Base-by-base conservation (phyloP, 2,329 filamentous ascomycete species). In the Cladophialophora carrionii region DNA sequence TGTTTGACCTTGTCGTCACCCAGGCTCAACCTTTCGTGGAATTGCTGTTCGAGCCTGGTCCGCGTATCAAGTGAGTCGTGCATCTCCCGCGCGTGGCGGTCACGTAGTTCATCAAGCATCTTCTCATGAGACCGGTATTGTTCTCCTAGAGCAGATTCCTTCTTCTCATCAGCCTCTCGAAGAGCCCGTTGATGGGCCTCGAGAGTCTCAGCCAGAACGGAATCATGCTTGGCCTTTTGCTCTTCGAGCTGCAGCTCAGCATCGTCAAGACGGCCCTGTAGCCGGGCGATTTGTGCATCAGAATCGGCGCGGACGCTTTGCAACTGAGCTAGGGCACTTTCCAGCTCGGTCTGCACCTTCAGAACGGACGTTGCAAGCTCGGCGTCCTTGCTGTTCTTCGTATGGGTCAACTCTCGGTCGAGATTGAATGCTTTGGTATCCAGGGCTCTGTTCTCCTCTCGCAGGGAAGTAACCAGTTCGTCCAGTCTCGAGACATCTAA, bases 1-100 rank as follows among this genome's bases (percentile, higher is more conserved):
- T 96, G 90, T 71, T 92, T 87, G 3, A 89, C 87, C 82, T 94
- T 96, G 63, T 92, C 91, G 8, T 93, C 87, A 0, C 92, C 91
- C 63, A 98, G 84, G 69, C 86, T 88, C 62, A 98, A 84, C 29
- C 90, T 88, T 74, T 97, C 92, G 55, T 90, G 84, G 51, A 96
- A 85, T 75, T 93, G 90, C 68, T 88, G 84, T 76, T 96, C 92
- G 2, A 87, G 83, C 57, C 90, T 88, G 72, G 94, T 88, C 65
- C 89, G 90, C 77, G 98, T 93, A 73, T 98, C 93, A 4, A 86
- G 81, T 9, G 87, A 85, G 71, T 90, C 91, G 73, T 84, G 86
- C 64, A 96, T 79, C 69, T 88, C 87, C 68, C 89, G 86, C 71
- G 90, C 87, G 75, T 96, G 90, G 70, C 90, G 88, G 64, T 87